phyloP scores from a whole-genome alignment of 176 grass and related monocot species.

The Poa pratensis region DNA sequence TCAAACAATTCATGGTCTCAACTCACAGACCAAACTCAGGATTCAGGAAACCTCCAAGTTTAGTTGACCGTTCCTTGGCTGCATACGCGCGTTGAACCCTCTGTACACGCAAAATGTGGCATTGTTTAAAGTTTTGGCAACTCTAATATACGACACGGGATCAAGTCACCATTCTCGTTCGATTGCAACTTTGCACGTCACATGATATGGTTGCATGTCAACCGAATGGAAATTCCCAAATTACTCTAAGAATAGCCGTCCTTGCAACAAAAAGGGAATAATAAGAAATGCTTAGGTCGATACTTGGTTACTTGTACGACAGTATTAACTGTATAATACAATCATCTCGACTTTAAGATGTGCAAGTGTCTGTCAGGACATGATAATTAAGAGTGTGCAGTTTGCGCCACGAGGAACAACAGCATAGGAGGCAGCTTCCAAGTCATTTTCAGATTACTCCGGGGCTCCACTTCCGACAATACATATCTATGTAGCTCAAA shows the following conservation, averaged over 20 bases:
- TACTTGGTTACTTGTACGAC: too few species aligned
- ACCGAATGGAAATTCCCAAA: not conserved
- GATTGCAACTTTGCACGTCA: not conserved
- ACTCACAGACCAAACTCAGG: not conserved
- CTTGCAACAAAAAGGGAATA: not conserved
- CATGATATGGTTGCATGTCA: not conserved
- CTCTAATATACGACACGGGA: not conserved
- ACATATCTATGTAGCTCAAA: not conserved
- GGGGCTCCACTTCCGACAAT: not conserved
- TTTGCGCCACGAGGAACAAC: constrained; percentile 25
- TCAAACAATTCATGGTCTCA: too few species aligned
- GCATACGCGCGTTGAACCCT: not conserved
- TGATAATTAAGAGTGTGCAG: not conserved
- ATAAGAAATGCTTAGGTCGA: too few species aligned
- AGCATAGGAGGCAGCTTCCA: not conserved
- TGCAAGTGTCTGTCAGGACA: constrained; percentile 7
- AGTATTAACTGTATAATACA: too few species aligned
- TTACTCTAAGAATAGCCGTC: not conserved
- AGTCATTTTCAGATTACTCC: not conserved
- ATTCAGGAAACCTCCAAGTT: not conserved
- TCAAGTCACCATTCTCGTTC: too few species aligned
- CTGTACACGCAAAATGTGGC: not conserved
- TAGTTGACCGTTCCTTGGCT: constrained; percentile 10
- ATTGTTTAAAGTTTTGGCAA: not conserved
- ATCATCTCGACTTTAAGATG: too few species aligned